Evolutionary conservation across 345 rosid species (phyloP), one percentile per base, ranked within the genome.

Genomic region (Euclidium syriacum): DNA sequence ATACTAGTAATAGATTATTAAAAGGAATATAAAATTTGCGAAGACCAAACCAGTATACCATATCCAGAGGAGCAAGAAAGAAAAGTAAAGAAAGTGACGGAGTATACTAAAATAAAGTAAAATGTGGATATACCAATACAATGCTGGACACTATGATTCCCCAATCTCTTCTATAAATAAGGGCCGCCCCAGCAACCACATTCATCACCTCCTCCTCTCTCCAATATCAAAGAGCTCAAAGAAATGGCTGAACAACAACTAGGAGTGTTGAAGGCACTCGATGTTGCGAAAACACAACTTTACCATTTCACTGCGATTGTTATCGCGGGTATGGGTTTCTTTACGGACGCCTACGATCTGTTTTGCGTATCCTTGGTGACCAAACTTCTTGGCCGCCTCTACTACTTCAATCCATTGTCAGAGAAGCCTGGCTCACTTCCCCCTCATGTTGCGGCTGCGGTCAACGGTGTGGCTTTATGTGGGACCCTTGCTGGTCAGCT

Each of bases 291-390:
- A 1, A 83, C 87, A 3, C 91, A 84, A 64, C 72, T 78, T 75
- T 84, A 82, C 81, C 95, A 84, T 55, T 3, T 82, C 47, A 82
- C 78, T 0, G 83, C 91, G 12, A 79, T 85, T 9, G 76, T 87
- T 10, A 82, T 85, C 7, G 91, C 95, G 0, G 91, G 91, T 12
- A 87, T 83, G 88, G 91, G 87, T 6, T 87, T 87, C 68, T 87
- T 85, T 74, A 87, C 91, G 1, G 95, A 87, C 39, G 91, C 91
- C 0, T 85, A 87, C 19, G 95, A 87, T 58, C 88, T 87, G 3
- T 87, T 87, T 23, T 85, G 88, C 64, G 85, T 87, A 48, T 43
- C 91, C 33, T 7, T 82, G 6, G 77, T 81, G 15, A 69, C 85
- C 0, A 85, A 87, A 56, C 87, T 87, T 42, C 56, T 87, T 3